Conservation (phyloP, 352 stramenopile genomes). For the Phytophthora colocasiae region DNA sequence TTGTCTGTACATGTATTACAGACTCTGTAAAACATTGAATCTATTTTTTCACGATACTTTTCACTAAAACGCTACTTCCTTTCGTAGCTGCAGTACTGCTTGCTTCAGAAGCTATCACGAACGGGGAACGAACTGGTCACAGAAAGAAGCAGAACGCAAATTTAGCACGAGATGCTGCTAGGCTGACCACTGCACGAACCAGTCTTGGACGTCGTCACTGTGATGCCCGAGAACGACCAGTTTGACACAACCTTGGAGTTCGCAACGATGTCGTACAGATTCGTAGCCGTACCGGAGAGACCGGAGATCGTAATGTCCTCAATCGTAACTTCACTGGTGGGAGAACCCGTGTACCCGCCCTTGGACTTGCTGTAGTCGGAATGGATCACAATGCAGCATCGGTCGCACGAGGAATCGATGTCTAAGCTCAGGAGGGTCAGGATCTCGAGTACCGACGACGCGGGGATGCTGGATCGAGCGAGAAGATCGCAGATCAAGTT, state of each 20-base stretch:
- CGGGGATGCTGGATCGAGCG: too few relatives aligned
- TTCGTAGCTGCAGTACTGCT: constrained; percentile 3
- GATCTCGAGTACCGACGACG: too few relatives aligned
- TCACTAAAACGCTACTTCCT: neutral
- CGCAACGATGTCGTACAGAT: constrained; percentile 35
- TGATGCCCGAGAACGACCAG: constrained; percentile 17
- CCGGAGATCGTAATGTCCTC: constrained; percentile 11
- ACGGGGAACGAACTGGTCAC: neutral
- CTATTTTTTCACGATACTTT: constrained; percentile 5
- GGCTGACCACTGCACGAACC: constrained; percentile 28
- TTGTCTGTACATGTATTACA: too few relatives aligned
- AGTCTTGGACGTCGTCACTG: constrained; percentile 1
- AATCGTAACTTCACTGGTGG: constrained; percentile 22
- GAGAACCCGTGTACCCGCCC: constrained; percentile 27
- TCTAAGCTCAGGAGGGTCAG: too few relatives aligned
- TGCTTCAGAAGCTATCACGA: neutral
- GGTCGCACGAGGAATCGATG: too few relatives aligned
- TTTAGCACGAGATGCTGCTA: constrained; percentile 21
- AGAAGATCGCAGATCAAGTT: too few relatives aligned
- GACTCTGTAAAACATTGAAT: constrained; percentile 2
- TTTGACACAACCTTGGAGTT: constrained; percentile 30
- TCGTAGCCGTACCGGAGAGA: constrained; percentile 30
- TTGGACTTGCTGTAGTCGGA: constrained; percentile 32
- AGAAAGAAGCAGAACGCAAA: neutral
- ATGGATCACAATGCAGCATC: too few relatives aligned